Base-by-base conservation (phyloP, 2,329 filamentous ascomycete genomes). In the Pyrenophora tritici-repentis region DNA sequence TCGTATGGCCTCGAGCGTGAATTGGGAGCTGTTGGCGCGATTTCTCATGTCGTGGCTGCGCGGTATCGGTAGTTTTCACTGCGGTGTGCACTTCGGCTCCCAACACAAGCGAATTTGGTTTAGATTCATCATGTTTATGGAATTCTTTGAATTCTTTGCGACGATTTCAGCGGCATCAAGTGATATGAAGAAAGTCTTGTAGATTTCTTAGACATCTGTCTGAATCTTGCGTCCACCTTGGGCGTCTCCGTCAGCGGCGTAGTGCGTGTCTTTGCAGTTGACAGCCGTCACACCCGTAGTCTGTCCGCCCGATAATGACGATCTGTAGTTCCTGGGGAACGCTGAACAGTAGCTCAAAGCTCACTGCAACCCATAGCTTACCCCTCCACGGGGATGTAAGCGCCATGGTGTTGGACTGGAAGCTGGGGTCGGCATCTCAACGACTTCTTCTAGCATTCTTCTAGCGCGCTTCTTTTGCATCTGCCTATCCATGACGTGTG, bases 401-500 rank as follows among this genome's bases (percentile, higher is more conserved):
- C 26, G 26, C 10, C 26, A 2, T 29, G 26, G 26, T 29, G 26
- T 29, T 29, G 16, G 32, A 35, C 20, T 35, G 31, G 26, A 47
- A 40, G 33, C 48, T 39, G 37, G 48, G 37, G 32, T 32, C 24
- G 16, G 26, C 46, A 22, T 33, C 56, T 57, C 59, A 62, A 60
- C 56, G 44, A 41, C 33, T 6, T 16, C 29, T 63, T 65, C 62
- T 62, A 63, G 58, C 29, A 20, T 3, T 3, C 54, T 65, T 65
- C 62, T 62, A 65, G 57, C 54, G 44, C 38, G 36, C 53, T 66
- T 64, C 61, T 42, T 42, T 20, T 55, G 58, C 56, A 59, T 49
- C 20, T 16, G 13, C 20, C 13, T 2, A 43, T 22, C 16, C 34
- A 50, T 50, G 47, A 50, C 47, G 42, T 50, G 42, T 33, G 16